phyloP scores from a whole-genome alignment of 306 rosid genomes.

The Vicia sativa region DNA sequence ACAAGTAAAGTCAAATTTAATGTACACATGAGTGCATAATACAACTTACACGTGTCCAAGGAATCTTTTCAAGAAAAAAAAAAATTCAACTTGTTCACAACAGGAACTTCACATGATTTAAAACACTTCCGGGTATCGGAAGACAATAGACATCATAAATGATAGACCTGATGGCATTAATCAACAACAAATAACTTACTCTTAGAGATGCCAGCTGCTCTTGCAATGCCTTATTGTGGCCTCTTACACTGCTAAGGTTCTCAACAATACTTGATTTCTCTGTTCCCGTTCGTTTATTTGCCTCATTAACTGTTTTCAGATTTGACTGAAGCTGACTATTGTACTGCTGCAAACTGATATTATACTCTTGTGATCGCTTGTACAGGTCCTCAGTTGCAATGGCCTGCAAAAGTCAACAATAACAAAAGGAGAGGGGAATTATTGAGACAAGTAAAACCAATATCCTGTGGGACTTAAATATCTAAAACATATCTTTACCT shows the following conservation, averaged over 20 bases:
- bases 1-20: conserved; percentile 32
- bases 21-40: neutral
- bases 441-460: neutral
- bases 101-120: neutral
- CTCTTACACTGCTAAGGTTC: conserved; percentile 75
- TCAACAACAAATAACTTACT: conserved; percentile 46
- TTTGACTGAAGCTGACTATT: conserved; percentile 77
- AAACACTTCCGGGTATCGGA: conserved; percentile 3
- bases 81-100: neutral
- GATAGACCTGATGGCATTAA: neutral
- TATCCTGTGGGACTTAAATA: neutral
- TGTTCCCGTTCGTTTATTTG: conserved; percentile 64
- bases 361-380: conserved; percentile 83
- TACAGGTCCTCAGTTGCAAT: conserved; percentile 72
- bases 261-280: conserved; percentile 84
- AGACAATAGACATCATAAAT: neutral
- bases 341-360: conserved; percentile 74
- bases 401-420: conserved; percentile 54
- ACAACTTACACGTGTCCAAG: neutral
- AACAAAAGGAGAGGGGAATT: neutral
- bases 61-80: neutral
- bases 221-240: conserved; percentile 82
- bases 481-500: conserved; percentile 49
- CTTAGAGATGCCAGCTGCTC: conserved; percentile 68
- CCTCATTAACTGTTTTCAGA: conserved; percentile 60